Evolutionary conservation across 305 asterid genomes (phyloP).

Genomic region (Coffea humblotiana): DNA sequence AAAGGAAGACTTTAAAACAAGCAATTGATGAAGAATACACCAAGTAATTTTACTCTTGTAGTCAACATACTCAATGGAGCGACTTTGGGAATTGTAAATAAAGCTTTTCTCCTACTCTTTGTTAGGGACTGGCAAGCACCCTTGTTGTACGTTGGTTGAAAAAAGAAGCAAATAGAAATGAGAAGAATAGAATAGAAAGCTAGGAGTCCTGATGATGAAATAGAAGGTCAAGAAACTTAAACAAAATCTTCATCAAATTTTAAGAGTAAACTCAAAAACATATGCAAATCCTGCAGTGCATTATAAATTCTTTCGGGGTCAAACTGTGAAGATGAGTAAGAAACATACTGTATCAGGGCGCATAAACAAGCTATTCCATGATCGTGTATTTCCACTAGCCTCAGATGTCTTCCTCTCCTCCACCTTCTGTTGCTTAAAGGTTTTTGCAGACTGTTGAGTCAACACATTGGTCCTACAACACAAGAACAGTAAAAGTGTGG

Average conservation of each 20-base stretch:
- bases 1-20: neutral
- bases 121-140: neutral
- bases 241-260: neutral
- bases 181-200: too few species aligned
- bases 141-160: too few species aligned
- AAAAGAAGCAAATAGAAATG: too few species aligned
- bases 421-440: conserved; percentile 67
- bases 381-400: conserved; percentile 78
- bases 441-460: conserved; percentile 48
- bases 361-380: conserved; percentile 91
- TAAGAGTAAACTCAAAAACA: neutral
- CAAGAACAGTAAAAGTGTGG: conserved; percentile 21
- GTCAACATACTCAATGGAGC: neutral
- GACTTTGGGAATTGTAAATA: neutral
- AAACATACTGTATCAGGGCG: conserved; percentile 84
- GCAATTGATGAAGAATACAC: neutral
- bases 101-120: neutral
- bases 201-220: too few species aligned
- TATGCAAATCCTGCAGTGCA: neutral
- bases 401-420: conserved; percentile 83
- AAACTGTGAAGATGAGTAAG: too few species aligned
- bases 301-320: too few species aligned
- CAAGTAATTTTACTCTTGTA: neutral
- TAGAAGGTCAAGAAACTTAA: neutral
- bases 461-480: conserved; percentile 40